Base-by-base conservation (phyloP, 306 rosid species). In the Astragalus glycyphyllos region DNA sequence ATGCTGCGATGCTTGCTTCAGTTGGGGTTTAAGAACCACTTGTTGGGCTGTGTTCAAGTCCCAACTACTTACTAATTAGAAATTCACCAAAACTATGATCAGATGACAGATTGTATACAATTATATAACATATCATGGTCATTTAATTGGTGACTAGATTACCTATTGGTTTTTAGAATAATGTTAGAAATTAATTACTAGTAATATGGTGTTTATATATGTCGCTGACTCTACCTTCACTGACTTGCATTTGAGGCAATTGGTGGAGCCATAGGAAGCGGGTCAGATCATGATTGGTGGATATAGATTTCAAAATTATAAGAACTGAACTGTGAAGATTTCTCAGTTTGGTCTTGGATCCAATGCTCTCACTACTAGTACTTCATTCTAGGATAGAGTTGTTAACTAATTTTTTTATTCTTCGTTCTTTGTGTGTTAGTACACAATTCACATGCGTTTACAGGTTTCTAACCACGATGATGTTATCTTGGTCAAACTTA, bases 301-400 rank as follows among this genome's bases (percentile, higher is more conserved):
- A 86, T 20, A 85, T 81, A 48, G 84, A 86, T 69, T 77, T 68
- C 67, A 84, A 88, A 53, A 63, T 83, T 14, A 76, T 14, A 76
- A 84, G 82, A 83, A 82, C 81, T 91, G 79, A 51, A 85, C 82
- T 60, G 72, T 55, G 37, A 83, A 71, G 54, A 83, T 88, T 69
- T 86, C 81, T 79, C 68, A 78, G 73, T 84, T 86, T 47, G 84
- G 74, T 73, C 64, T 83, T 57, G 84, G 96, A 59, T 91, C 88
- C 71, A 86, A 86, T 71, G 96, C 86, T 68, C 86, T 85, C n/a
- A n/a, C n/a, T n/a, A n/a, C n/a, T n/a, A n/a, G n/a, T 62, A 85
- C 78, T 71, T 89, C 68, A 11, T 17, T 11, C 13, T 62, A 11
- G 26, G 65, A 11, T 13, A 23, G 29, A 41, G 4, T 14, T 61